These are phyloP conservation scores for Penicillium pulvis DNA, from an alignment of 495 filamentous ascomycete genomes.

Conservation along the genomic window DNA sequence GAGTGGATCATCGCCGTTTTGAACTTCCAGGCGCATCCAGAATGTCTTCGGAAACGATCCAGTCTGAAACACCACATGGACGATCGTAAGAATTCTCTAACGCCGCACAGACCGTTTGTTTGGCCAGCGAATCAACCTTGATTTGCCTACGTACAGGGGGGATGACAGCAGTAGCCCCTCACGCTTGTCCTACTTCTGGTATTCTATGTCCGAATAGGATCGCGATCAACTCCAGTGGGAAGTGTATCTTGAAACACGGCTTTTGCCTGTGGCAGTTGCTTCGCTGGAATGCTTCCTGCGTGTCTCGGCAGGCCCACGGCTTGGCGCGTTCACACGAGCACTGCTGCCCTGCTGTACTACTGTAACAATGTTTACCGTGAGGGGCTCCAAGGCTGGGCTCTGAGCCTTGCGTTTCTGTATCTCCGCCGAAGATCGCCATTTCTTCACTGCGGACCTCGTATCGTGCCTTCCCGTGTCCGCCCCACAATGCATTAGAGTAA, in stretches of 20 bases:
- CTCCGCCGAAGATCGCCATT: not conserved
- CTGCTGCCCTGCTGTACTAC: not conserved
- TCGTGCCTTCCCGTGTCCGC: not conserved
- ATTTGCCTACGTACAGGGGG: too few species aligned
- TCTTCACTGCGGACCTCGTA: not conserved
- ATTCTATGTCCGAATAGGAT: conserved; percentile 17
- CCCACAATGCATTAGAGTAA: conserved; percentile 36
- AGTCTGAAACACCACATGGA: conserved; percentile 31
- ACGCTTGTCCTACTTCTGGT: conserved; percentile 19
- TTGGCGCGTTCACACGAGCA: not conserved
- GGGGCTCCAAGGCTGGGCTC: not conserved
- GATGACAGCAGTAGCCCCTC: conserved; percentile 4
- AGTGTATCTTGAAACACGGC: conserved; percentile 14
- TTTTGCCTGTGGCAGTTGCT: not conserved
- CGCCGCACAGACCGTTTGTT: conserved; percentile 13
- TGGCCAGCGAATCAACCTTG: too few species aligned
- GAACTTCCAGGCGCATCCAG: conserved; percentile 19
- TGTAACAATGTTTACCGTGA: not conserved
- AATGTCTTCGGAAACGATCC: not conserved
- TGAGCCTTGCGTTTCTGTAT: not conserved
- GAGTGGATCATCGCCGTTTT: conserved; percentile 24
- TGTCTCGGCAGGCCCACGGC: not conserved
- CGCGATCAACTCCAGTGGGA: not conserved
- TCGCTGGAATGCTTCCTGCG: not conserved
- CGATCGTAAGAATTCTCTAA: conserved; percentile 10